Evolutionary conservation across 495 filamentous ascomycete genomes (phyloP).

Genomic region (Penicillium subrubescens): DNA sequence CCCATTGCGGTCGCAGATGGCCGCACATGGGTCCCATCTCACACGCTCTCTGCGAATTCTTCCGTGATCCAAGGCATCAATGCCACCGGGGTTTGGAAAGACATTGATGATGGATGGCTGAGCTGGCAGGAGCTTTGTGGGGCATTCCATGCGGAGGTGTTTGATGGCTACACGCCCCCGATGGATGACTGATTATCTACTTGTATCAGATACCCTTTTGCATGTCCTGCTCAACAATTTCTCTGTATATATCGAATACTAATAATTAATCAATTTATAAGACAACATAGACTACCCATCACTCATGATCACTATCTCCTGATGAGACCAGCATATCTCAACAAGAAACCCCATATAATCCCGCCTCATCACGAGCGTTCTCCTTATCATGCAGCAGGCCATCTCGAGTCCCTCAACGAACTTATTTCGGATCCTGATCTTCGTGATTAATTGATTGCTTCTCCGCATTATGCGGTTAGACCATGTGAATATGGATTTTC

Average conservation of each 20-base stretch:
- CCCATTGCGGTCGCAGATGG: slow-evolving; percentile 12
- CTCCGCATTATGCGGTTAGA: neutral
- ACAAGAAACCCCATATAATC: neutral
- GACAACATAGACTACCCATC: neutral
- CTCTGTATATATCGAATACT: neutral
- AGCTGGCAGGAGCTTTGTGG: slow-evolving; percentile 14
- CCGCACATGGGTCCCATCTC: slow-evolving; percentile 13
- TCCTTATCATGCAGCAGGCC: neutral
- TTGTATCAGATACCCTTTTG: neutral
- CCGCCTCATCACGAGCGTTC: neutral
- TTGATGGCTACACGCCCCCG: neutral
- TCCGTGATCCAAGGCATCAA: neutral
- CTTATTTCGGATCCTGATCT: neutral
- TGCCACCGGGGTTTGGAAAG: slow-evolving; percentile 9
- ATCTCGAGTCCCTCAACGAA: neutral
- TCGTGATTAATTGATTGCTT: neutral
- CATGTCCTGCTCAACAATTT: neutral
- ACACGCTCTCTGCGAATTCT: slow-evolving; percentile 6
- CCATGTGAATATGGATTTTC: neutral
- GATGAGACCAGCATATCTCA: neutral
- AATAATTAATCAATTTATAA: neutral
- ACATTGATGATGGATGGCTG: slow-evolving; percentile 11
- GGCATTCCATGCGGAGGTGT: slow-evolving; percentile 9
- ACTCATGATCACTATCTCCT: no score
- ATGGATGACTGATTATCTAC: neutral